Percentiles rank a stretch among this genome's conserved stretches.
Evolutionary conservation across 805 yeast genomes (phyloP).

Genomic region (Metschnikowia peoriensis): DNA sequence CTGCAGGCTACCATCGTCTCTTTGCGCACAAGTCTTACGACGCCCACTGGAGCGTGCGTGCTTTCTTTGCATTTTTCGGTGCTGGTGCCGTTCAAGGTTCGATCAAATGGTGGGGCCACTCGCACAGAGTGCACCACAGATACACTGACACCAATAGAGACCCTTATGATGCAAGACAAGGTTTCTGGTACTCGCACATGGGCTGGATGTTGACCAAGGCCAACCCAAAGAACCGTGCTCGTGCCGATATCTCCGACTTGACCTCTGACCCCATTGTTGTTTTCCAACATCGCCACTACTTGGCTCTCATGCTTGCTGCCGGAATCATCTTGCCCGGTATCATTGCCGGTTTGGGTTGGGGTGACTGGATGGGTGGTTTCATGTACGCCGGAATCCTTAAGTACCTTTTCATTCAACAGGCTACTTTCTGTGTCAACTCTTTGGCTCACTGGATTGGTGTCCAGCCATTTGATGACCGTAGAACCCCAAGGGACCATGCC

Average conservation of each 20-base stretch:
- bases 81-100: conserved; percentile 85
- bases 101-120: conserved; percentile 86
- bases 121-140: conserved; percentile 83
- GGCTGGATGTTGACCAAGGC: conserved; percentile 85
- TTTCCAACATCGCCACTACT: conserved; percentile 79
- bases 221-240: conserved; percentile 76
- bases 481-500: conserved; percentile 83
- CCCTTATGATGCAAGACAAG: conserved; percentile 82
- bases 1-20: conserved; percentile 81
- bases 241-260: conserved; percentile 79
- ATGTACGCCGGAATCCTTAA: conserved; percentile 73
- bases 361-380: conserved; percentile 62
- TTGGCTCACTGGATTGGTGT: conserved; percentile 84
- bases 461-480: conserved; percentile 83
- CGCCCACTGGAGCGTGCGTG: conserved; percentile 57
- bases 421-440: conserved; percentile 83
- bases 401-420: conserved; percentile 74
- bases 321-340: conserved; percentile 65
- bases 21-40: conserved; percentile 75
- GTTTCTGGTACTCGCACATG: conserved; percentile 81
- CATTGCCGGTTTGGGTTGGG: conserved; percentile 29
- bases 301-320: conserved; percentile 54
- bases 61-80: conserved; percentile 73
- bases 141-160: conserved; percentile 81
- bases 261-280: conserved; percentile 75